Evolutionary conservation across 352 stramenopile genomes (phyloP), one percentile per base, ranked within the genome.

Genomic region (Peronosclerospora sorghi): DNA sequence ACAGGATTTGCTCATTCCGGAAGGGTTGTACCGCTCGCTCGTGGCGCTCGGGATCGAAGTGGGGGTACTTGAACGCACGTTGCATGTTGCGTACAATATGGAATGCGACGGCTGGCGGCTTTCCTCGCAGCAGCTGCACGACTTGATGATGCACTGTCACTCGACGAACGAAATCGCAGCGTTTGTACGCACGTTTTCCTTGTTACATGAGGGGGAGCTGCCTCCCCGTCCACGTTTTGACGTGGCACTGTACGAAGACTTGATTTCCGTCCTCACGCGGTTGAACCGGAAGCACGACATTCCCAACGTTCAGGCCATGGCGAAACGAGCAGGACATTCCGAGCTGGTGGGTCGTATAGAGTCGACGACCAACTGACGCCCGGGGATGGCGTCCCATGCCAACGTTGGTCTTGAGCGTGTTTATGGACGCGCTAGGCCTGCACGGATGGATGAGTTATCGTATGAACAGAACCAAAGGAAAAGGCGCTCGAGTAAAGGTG

Each of bases 81-180:
- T 89, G 35, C 66, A 83, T 39, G 35, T 89, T 14, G 77, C 77
- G 10, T 86, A 82, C 58, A 82, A 89, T 41, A 89, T 89, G 77
- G 77, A 89, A 41, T 89, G 77, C 48, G 77, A 89, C 36, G 77
- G 77, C 20, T 72, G 77, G 29, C 41, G 51, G 15, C 45, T 89
- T 14, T 68, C 61, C 10, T 65, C 65, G 0, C 43, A 54, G 9
- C 69, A 85, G 41, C 46, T 86, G 45, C 60, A 68, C 24, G 58
- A 49, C 29, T 54, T 89, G 19, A 65, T 83, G 35, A 41, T 49
- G 15, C 62, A 54, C 4, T 79, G 65, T 35, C 56, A 67, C 17
- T 73, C 65, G 12, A 52, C 66, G 15, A 26, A 51, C 1, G 77
- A 89, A 48, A 57, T 78, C 23, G 40, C 38, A 1, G 68, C 81